Conservation (phyloP, 495 filamentous ascomycete species). For the Podospora didyma region DNA sequence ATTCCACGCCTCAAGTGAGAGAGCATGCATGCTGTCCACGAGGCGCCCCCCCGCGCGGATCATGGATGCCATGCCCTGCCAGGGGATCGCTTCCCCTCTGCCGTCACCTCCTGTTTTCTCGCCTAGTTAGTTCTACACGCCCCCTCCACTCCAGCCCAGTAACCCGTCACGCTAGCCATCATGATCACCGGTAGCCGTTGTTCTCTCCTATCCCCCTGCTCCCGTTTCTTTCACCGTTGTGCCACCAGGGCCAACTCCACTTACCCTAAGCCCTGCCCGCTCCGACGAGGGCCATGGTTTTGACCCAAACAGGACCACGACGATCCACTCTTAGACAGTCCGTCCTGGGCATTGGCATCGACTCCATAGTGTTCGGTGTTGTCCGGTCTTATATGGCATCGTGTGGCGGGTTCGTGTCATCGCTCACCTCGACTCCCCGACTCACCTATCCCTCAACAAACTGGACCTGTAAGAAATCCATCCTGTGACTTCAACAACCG, state of each 20-base stretch:
- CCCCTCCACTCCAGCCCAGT: slow-evolving; percentile 9
- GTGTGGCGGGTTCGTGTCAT: slow-evolving; percentile 15
- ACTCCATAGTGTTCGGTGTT: slow-evolving; percentile 14
- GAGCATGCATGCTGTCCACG: not conserved
- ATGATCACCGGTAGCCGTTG: not conserved
- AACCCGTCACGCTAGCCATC: not conserved
- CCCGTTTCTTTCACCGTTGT: not conserved
- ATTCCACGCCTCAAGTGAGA: not conserved
- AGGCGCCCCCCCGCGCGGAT: slow-evolving; percentile 1
- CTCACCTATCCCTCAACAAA: slow-evolving; percentile 7
- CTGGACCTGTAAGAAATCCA: slow-evolving; percentile 13
- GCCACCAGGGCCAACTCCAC: not conserved
- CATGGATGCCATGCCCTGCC: not conserved
- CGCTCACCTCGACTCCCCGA: slow-evolving; percentile 1
- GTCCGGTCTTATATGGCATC: slow-evolving; percentile 26
- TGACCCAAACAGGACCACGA: not conserved
- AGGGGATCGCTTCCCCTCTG: not conserved
- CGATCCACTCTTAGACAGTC: not conserved
- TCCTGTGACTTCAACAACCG: not conserved
- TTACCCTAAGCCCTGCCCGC: not conserved
- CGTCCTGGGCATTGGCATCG: not conserved
- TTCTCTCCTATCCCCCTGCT: not conserved
- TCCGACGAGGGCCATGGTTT: not conserved
- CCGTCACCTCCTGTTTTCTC: not conserved
- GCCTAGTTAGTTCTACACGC: not conserved